Conservation (phyloP, 208 protist genomes). For the Naegleria gruberi region DNA sequence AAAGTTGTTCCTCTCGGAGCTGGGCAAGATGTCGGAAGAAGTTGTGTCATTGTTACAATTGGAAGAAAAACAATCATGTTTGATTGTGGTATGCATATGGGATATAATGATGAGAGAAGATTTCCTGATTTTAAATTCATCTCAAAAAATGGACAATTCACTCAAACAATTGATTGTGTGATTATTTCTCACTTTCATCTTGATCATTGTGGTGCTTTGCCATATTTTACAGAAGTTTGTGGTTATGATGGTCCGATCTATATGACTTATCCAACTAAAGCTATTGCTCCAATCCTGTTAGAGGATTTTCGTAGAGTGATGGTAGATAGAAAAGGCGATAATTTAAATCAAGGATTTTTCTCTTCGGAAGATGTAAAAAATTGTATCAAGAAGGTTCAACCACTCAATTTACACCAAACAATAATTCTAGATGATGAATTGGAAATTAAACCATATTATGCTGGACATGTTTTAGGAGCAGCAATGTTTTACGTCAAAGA, state of each 20-base stretch:
- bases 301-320: constrained; percentile 73
- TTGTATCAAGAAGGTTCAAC: constrained; percentile 62
- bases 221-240: constrained; percentile 66
- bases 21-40: constrained; percentile 65
- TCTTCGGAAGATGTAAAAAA: constrained; percentile 59
- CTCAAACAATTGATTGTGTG: constrained; percentile 42
- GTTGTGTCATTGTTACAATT: constrained; percentile 63
- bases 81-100: constrained; percentile 84
- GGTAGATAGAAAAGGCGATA: constrained; percentile 49
- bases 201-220: constrained; percentile 77
- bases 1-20: constrained; percentile 45
- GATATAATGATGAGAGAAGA: constrained; percentile 63
- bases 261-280: constrained; percentile 66
- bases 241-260: constrained; percentile 65
- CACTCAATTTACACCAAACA: constrained; percentile 58
- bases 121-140: constrained; percentile 78
- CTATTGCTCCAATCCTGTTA: constrained; percentile 65
- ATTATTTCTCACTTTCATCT: constrained; percentile 81
- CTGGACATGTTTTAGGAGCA: constrained; percentile 78
- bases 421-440: constrained; percentile 58
- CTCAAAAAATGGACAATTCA: constrained; percentile 33
- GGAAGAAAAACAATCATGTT: constrained; percentile 76
- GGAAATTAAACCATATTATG: constrained; percentile 72
- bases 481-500: constrained; percentile 63
- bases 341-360: constrained; percentile 54